A percentile compares a stretch with the other conserved stretches of the same genome.
Evolutionary conservation across 371 early-diverging fungal species (phyloP).

Genomic region (Pancytospora philotis): DNA sequence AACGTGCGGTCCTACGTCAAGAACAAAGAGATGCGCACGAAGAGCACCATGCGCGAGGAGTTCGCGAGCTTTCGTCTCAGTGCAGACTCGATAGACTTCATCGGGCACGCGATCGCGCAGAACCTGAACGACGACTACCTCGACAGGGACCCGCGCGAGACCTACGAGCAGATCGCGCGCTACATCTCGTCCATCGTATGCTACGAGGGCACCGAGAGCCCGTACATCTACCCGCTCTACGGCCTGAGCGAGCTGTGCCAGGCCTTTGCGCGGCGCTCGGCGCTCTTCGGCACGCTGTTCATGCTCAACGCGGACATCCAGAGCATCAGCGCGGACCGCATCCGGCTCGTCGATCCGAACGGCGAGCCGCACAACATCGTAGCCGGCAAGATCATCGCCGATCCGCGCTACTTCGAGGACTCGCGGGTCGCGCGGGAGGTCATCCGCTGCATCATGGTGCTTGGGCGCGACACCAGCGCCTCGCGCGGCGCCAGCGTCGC

Average conservation of each 20-base stretch:
- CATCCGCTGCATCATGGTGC: conserved; percentile 31
- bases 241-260: conserved; percentile 97
- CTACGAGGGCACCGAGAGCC: conserved; percentile 73
- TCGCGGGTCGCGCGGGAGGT: conserved; percentile 10
- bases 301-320: conserved; percentile 49
- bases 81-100: conserved; percentile 79
- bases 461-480: neutral
- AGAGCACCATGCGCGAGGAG: conserved; percentile 69
- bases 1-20: conserved; percentile 63
- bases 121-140: conserved; percentile 84
- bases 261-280: conserved; percentile 79
- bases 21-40: conserved; percentile 18
- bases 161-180: conserved; percentile 77
- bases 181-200: conserved; percentile 85
- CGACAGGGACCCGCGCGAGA: conserved; percentile 71
- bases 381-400: conserved; percentile 39
- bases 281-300: conserved; percentile 49
- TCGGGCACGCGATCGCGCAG: conserved; percentile 94
- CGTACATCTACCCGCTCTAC: conserved; percentile 97
- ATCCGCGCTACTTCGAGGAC: conserved; percentile 27
- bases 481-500: too few relatives aligned
- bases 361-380: conserved; percentile 9
- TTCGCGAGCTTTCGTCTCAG: conserved; percentile 81
- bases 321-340: conserved; percentile 7
- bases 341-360: conserved; percentile 13